Base-by-base conservation (phyloP, 495 filamentous ascomycete species). In the Talaromyces ruber region DNA sequence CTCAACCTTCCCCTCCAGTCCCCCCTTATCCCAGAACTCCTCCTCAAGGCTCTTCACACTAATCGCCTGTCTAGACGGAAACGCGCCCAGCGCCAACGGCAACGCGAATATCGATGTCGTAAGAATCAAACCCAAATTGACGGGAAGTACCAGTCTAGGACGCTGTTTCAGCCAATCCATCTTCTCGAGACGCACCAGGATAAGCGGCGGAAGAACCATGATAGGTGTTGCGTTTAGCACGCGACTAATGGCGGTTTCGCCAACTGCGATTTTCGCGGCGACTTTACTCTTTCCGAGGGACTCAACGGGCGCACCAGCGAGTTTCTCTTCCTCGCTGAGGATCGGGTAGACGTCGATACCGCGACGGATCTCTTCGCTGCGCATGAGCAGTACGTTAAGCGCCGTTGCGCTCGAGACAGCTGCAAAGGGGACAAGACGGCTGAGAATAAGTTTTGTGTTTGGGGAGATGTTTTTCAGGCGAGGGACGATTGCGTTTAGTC, bases 301-400 rank as follows among this genome's bases (percentile, higher is more conserved):
- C 56, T 81, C 70, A 2, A 88, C 74, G 14, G 86, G 84, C 55
- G 78, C 78, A 60, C 84, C 84, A 16, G 37, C 86, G 79, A 67
- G 78, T 51, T 69, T 67, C 67, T 82, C 85, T 58, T 85, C 79
- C 2, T 80, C 82, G 24, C 81, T 83, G 1, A 88, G 80, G 24
- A 87, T 84, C 0, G 91, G 92, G 77, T 86, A 97, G n/a, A 98
- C 87, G 74, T 98, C 93, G 70, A 98, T 98, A 12, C 94, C 94
- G 53, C 80, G 84, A 68, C 91, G 80, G 64, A 98, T 96, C 76
- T 98, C 94, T 73, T 96, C 93, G 57, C 91, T 89, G 65, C 94
- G 89, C 94, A 98, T 98, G 62, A 98, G 81, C 78, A 96, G 93
- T 32, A 97, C 95, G 72, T 98, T 98, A 50, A 98, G 80, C 1